These are phyloP conservation scores for Phytophthora hibernalis DNA, from an alignment of 352 stramenopile species.

Conservation along the genomic window DNA sequence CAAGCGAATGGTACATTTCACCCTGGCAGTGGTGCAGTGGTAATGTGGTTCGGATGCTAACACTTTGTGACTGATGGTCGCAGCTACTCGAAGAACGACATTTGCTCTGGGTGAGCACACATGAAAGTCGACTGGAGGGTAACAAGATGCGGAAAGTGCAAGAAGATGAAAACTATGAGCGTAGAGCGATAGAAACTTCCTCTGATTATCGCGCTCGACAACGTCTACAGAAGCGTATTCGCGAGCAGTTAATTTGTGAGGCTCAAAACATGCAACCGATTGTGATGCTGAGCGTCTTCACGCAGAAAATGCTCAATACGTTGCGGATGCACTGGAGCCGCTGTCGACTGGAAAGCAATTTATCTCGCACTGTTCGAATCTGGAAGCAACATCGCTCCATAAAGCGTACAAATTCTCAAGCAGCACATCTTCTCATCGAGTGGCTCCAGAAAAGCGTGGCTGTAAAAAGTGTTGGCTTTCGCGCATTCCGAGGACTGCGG, in stretches of 20 bases:
- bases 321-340: slow-evolving; percentile 49
- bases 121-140: slow-evolving; percentile 43
- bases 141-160: slow-evolving; percentile 45
- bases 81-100: slow-evolving; percentile 59
- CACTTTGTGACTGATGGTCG: background rate
- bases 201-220: slow-evolving; percentile 55
- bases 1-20: slow-evolving; percentile 43
- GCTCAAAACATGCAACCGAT: slow-evolving; percentile 54
- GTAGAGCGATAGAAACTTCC: slow-evolving; percentile 52
- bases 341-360: slow-evolving; percentile 40
- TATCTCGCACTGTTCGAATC: slow-evolving; percentile 52
- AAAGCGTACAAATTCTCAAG: slow-evolving; percentile 39
- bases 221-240: slow-evolving; percentile 45
- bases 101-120: slow-evolving; percentile 42
- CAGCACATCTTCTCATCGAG: slow-evolving; percentile 54
- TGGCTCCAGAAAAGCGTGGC: slow-evolving; percentile 73
- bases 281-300: slow-evolving; percentile 55
- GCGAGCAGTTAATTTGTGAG: slow-evolving; percentile 41
- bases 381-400: slow-evolving; percentile 53
- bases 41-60: slow-evolving; percentile 4
- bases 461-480: slow-evolving; percentile 61
- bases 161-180: slow-evolving; percentile 60
- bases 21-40: background rate
- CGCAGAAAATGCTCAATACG: slow-evolving; percentile 46
- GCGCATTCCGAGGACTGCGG: slow-evolving; percentile 60